phyloP scores from a whole-genome alignment of 140 eudicot genomes.

The Senecio squalidus region DNA sequence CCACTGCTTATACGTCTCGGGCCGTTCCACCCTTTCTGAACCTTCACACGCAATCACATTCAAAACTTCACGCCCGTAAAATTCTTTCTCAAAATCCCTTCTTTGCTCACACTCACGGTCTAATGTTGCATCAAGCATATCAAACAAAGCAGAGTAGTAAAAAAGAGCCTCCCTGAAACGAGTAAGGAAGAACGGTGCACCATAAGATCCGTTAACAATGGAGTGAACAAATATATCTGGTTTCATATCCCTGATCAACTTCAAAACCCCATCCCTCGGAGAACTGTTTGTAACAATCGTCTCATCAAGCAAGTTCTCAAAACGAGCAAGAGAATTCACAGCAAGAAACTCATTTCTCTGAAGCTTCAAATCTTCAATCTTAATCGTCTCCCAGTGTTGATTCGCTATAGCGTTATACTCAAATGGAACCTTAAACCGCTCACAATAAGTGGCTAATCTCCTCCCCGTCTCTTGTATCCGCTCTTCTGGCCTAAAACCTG shows the following conservation, averaged over 20 bases:
- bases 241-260: constrained; percentile 45
- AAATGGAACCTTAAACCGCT: constrained; percentile 49
- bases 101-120: constrained; percentile 36
- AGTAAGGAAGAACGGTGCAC: constrained; percentile 52
- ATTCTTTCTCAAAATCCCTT: constrained; percentile 35
- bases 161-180: constrained; percentile 58
- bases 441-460: constrained; percentile 35
- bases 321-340: constrained; percentile 42
- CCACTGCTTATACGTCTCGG: constrained; percentile 57
- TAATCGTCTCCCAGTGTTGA: constrained; percentile 61
- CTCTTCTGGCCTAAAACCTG: constrained; percentile 57
- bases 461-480: constrained; percentile 50
- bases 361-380: constrained; percentile 52
- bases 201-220: constrained; percentile 42
- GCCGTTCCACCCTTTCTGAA: constrained; percentile 41
- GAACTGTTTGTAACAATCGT: constrained; percentile 30
- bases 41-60: constrained; percentile 67
- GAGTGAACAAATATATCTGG: constrained; percentile 50
- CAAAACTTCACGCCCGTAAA: constrained; percentile 42
- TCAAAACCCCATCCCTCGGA: constrained; percentile 55
- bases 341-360: constrained; percentile 51
- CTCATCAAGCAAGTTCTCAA: constrained; percentile 56
- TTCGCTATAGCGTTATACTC: constrained; percentile 48
- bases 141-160: constrained; percentile 55
- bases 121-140: constrained; percentile 47